Conservation (phyloP, 805 yeast species). For the Nakazawaea wickerhamii region DNA sequence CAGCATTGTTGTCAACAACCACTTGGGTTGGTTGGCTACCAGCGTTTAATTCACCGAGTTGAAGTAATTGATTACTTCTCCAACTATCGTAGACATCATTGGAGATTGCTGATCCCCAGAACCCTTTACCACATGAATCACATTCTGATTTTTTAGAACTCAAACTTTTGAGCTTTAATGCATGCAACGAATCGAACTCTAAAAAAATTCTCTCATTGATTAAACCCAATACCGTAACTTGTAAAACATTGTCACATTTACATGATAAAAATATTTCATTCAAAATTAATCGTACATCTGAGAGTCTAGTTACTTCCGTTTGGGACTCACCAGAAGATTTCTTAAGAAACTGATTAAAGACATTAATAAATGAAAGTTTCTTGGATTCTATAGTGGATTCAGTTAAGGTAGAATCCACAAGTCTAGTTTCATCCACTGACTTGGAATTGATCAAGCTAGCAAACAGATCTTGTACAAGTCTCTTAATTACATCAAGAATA, state of each 20-base stretch:
- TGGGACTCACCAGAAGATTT: slow-evolving; percentile 32
- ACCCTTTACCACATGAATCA: slow-evolving; percentile 65
- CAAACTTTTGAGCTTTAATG: slow-evolving; percentile 57
- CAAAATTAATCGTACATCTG: slow-evolving; percentile 55
- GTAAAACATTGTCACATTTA: slow-evolving; percentile 55
- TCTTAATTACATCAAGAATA: slow-evolving; percentile 29
- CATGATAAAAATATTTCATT: slow-evolving; percentile 61
- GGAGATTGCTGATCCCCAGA: slow-evolving; percentile 64
- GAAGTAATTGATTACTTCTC: slow-evolving; percentile 37
- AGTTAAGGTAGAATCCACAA: not conserved
- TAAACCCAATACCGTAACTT: slow-evolving; percentile 44
- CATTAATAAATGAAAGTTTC: slow-evolving; percentile 42
- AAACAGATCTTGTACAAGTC: slow-evolving; percentile 37
- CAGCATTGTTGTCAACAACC: not conserved
- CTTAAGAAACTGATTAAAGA: slow-evolving; percentile 50
- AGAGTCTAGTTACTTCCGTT: slow-evolving; percentile 41
- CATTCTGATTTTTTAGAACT: slow-evolving; percentile 49
- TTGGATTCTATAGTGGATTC: slow-evolving; percentile 11
- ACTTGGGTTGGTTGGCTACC: slow-evolving; percentile 6
- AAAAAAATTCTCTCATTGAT: slow-evolving; percentile 51
- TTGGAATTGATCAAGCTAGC: slow-evolving; percentile 28
- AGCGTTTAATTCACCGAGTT: slow-evolving; percentile 11
- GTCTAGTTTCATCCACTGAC: slow-evolving; percentile 2
- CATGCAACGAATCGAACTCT: slow-evolving; percentile 37
- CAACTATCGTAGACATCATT: slow-evolving; percentile 48